Percentiles rank a stretch among this genome's conserved stretches.
These are phyloP conservation scores for Cenchrus americanus DNA, from an alignment of 176 grass and related monocot genomes.

Conservation along the genomic window DNA sequence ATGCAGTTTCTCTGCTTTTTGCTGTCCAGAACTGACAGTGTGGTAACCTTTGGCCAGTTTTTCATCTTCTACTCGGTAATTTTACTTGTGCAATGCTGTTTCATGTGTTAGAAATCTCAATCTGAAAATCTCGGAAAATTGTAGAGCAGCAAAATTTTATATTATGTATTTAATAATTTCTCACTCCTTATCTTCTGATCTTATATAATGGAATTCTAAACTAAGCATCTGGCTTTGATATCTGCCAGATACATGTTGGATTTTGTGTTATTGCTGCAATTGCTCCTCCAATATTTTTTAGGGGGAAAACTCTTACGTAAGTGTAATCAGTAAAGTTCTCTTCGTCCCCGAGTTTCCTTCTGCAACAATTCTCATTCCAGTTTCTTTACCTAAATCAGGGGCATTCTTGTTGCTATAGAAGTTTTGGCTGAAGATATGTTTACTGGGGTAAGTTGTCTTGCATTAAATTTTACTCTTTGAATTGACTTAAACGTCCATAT, in stretches of 20 bases:
- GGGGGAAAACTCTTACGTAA: conserved; percentile 74
- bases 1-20: conserved; percentile 29
- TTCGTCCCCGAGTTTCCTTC: conserved; percentile 12
- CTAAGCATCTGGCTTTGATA: conserved; percentile 24
- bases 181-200: not conserved
- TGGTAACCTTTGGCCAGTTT: conserved; percentile 80
- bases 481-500: not conserved
- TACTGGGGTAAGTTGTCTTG: conserved; percentile 60
- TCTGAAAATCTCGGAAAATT: not conserved
- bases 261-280: conserved; percentile 81
- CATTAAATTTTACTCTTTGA: conserved; percentile 17
- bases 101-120: conserved; percentile 7
- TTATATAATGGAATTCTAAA: conserved; percentile 5
- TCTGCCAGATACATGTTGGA: conserved; percentile 69
- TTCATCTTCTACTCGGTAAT: conserved; percentile 87
- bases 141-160: not conserved
- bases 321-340: conserved; percentile 31
- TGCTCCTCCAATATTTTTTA: conserved; percentile 87
- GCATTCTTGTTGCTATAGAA: conserved; percentile 76
- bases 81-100: not conserved
- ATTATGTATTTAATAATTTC: not conserved
- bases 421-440: conserved; percentile 60
- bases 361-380: not conserved
- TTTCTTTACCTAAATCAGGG: conserved; percentile 64
- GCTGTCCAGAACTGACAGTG: conserved; percentile 78